These are phyloP conservation scores for Suillus americanus DNA, from an alignment of 768 basidiomycete genomes.

Conservation along the genomic window DNA sequence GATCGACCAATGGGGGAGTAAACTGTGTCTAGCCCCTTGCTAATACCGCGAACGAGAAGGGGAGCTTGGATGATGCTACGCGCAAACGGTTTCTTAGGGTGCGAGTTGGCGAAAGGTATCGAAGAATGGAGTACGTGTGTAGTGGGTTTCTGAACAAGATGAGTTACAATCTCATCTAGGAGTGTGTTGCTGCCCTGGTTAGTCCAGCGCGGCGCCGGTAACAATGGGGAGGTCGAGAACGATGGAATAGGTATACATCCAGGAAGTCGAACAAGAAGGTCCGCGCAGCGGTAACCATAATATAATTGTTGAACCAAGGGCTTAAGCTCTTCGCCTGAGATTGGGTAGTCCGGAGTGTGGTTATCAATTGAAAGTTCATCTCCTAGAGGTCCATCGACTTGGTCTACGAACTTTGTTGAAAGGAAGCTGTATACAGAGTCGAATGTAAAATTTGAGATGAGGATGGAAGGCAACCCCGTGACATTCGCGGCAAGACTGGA, in stretches of 20 bases:
- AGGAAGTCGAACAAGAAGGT: constrained; percentile 68
- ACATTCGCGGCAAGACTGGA: constrained; percentile 63
- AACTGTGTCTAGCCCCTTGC: constrained; percentile 33
- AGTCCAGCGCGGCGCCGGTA: constrained; percentile 69
- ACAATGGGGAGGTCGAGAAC: constrained; percentile 48
- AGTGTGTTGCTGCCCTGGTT: constrained; percentile 47
- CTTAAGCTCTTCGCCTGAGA: constrained; percentile 45
- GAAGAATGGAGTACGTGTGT: constrained; percentile 39
- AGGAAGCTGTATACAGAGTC: constrained; percentile 83
- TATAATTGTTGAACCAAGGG: constrained; percentile 67
- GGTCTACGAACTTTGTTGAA: constrained; percentile 38
- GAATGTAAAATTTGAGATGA: constrained; percentile 84
- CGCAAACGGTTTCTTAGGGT: constrained; percentile 15
- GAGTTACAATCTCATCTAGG: constrained; percentile 33
- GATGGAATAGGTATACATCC: constrained; percentile 79
- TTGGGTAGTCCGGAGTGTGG: constrained; percentile 52
- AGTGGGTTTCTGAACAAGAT: constrained; percentile 36
- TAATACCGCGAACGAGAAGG: constrained; percentile 67
- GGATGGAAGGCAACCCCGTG: constrained; percentile 55
- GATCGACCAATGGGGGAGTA: constrained; percentile 57
- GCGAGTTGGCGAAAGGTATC: constrained; percentile 37
- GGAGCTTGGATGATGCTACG: constrained; percentile 54
- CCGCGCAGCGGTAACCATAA: constrained; percentile 67
- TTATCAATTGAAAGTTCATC: constrained; percentile 14
- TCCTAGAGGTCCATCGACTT: neutral